Base-by-base conservation (phyloP, 352 stramenopile species). In the Phytophthora idaei region DNA sequence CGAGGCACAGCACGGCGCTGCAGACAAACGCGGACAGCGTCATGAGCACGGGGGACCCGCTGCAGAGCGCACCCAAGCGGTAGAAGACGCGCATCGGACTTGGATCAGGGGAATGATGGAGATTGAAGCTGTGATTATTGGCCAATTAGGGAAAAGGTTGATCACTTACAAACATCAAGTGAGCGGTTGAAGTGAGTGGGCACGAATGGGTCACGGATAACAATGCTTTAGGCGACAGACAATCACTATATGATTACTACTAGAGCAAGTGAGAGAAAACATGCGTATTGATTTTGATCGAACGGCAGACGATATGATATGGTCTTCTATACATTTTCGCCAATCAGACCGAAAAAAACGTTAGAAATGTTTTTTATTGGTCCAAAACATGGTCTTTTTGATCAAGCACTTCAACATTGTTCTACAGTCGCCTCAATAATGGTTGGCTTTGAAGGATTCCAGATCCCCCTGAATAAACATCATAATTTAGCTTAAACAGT, bases 1-100 rank as follows among this genome's bases (percentile, higher is more conserved):
- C 86, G 1, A 93, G 78, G 32, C 80, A 90, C 27, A 92, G 57
- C 27, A 87, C 58, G 21, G 77, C 57, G 56, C 84, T 91, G 34
- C 73, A 78, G 5, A 78, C 17, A 12, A 91, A 53, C 21, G 83
- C 80, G 2, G 71, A 57, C 11, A 89, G 60, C 42, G 77, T 71
- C 28, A 90, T 72, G 47, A 73, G 71, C 73, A 72, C 77, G 4
- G 85, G 81, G 12, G 71, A 72, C 34, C 64, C 69, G 52, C 77
- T 76, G 65, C 78, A 87, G 66, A 87, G 71, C 62, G 73, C 71
- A 12, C 85, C 85, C 29, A 93, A 49, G 37, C 73, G 68, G 57
- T 78, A 88, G 69, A 92, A 83, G 36, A 66, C 72, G 47, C 77
- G 59, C 83, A 89, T 92, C 49, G 9, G 27, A n/a, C 41, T 12